Percentiles rank a stretch among this genome's conserved stretches.
phyloP scores from a whole-genome alignment of 1,284 basidiomycete species.

The Stygiomarasmius scandens region DNA sequence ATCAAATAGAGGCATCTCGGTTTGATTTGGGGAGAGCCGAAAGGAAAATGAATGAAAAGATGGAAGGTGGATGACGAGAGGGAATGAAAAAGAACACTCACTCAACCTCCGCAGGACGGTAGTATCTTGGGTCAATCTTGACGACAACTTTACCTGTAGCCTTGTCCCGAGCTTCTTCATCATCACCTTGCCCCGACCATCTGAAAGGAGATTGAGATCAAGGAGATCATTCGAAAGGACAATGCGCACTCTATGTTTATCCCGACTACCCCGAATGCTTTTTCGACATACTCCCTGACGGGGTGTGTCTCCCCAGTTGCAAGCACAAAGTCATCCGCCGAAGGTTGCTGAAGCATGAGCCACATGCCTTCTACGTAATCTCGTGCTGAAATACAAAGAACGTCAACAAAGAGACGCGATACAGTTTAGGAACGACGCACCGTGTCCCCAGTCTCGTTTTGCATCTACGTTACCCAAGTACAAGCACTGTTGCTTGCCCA shows the following conservation, averaged over 20 bases:
- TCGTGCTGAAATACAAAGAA: slow-evolving; percentile 51
- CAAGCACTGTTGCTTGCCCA: slow-evolving; percentile 84
- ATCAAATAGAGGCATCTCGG: too few species aligned
- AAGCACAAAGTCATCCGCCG: slow-evolving; percentile 85
- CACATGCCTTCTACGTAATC: slow-evolving; percentile 96
- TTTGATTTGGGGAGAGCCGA: too few species aligned
- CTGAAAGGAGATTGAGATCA: slow-evolving; percentile 33
- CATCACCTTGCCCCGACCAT: slow-evolving; percentile 75
- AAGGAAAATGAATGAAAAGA: neutral
- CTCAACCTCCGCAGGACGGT: slow-evolving; percentile 93
- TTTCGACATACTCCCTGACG: slow-evolving; percentile 88
- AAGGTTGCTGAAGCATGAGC: slow-evolving; percentile 86
- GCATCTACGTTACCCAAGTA: slow-evolving; percentile 92
- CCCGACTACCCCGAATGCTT: slow-evolving; percentile 72
- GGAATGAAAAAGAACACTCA: slow-evolving; percentile 41
- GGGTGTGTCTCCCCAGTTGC: slow-evolving; percentile 92
- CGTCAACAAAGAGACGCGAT: slow-evolving; percentile 1
- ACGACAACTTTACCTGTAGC: slow-evolving; percentile 73
- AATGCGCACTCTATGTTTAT: slow-evolving; percentile 61
- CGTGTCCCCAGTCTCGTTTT: slow-evolving; percentile 93
- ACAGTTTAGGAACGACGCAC: slow-evolving; percentile 42
- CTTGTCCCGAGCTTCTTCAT: slow-evolving; percentile 74
- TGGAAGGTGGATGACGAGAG: slow-evolving; percentile 2
- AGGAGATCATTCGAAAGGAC: slow-evolving; percentile 4
- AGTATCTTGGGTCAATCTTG: slow-evolving; percentile 79